Percentiles rank a stretch among this genome's conserved stretches.
Conservation (phyloP, 192 early-diverging fungal genomes). For the Umbelopsis ramanniana region DNA sequence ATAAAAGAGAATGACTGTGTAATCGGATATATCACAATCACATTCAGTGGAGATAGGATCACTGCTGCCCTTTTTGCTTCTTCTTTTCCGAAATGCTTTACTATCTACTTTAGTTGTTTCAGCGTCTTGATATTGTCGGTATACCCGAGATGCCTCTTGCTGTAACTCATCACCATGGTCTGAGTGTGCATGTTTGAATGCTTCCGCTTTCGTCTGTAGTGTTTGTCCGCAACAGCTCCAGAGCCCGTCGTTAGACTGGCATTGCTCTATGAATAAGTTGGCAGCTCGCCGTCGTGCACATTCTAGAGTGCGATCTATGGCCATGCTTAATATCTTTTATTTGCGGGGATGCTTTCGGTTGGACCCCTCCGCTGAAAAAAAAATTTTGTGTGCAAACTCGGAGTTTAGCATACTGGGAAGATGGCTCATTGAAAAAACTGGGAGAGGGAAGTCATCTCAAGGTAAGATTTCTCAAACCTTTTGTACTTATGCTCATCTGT, state of each 20-base stretch:
- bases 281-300: constrained; percentile 10
- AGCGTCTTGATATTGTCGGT: constrained; percentile 4
- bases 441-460: too few relatives aligned
- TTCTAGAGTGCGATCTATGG: constrained; percentile 10
- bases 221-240: neutral
- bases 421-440: too few relatives aligned
- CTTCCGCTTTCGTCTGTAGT: neutral
- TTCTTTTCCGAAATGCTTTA: neutral
- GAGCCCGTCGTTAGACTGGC: neutral
- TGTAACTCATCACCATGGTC: neutral
- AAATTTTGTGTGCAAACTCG: too few relatives aligned
- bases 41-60: constrained; percentile 52
- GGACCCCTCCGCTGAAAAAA: too few relatives aligned
- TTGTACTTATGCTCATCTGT: too few relatives aligned
- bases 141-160: neutral
- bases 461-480: too few relatives aligned
- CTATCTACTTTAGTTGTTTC: neutral
- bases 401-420: too few relatives aligned
- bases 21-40: constrained; percentile 35
- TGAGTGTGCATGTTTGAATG: constrained; percentile 18
- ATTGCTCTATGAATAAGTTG: neutral
- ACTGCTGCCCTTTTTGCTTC: constrained; percentile 7
- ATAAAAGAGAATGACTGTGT: constrained; percentile 58
- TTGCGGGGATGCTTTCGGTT: neutral
- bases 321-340: neutral